Evolutionary conservation across 345 rosid genomes (phyloP).

Genomic region (Sisymbrium altissimum): DNA sequence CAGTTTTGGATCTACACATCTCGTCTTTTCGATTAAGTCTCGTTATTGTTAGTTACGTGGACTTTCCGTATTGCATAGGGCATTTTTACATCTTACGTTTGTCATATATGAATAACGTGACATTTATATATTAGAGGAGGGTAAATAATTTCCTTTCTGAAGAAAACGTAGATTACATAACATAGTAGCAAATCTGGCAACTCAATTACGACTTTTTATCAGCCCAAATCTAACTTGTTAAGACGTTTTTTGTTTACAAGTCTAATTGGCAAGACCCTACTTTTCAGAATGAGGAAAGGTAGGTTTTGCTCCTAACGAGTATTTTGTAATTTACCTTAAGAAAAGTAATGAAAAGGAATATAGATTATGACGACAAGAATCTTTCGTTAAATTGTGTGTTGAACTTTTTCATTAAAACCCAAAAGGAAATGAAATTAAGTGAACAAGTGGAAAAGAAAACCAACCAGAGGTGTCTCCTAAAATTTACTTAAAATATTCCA

Average conservation of each 20-base stretch:
- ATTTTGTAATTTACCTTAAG: neutral
- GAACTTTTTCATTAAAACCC: neutral
- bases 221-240: neutral
- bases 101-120: neutral
- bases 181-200: neutral
- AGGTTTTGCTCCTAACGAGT: neutral
- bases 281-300: neutral
- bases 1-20: slow-evolving; percentile 31
- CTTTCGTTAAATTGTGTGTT: slow-evolving; percentile 7
- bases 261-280: neutral
- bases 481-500: neutral
- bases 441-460: neutral
- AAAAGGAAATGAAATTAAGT: neutral
- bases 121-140: neutral
- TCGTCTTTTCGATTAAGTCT: neutral
- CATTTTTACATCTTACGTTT: neutral
- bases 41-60: neutral
- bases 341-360: neutral
- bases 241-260: neutral
- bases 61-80: neutral
- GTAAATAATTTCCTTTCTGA: neutral
- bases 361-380: slow-evolving; percentile 18
- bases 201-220: neutral
- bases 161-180: neutral
- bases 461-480: neutral